Evolutionary conservation across 2,329 filamentous ascomycete species (phyloP).

Genomic region (Periglandula ipomoeae): DNA sequence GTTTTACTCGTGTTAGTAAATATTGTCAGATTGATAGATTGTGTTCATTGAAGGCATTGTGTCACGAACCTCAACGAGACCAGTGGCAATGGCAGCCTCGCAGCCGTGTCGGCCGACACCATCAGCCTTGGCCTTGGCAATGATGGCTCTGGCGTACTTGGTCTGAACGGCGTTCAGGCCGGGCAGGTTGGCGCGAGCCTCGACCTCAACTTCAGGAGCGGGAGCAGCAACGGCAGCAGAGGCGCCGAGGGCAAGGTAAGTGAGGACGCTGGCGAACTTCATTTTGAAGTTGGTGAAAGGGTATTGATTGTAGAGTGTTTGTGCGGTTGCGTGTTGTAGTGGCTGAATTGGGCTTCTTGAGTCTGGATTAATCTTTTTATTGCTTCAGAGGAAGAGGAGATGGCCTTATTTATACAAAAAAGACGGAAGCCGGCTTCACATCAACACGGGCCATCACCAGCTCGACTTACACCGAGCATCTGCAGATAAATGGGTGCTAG

Average conservation of each 20-base stretch:
- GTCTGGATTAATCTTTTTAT: too few species aligned
- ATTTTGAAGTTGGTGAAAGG: constrained; percentile 2
- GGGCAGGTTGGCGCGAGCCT: constrained; percentile 10
- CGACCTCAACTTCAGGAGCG: constrained; percentile 1
- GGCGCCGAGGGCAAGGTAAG: not conserved
- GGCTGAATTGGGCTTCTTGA: too few species aligned
- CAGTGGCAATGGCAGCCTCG: constrained; percentile 13
- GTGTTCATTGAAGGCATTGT: not conserved
- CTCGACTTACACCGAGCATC: not conserved
- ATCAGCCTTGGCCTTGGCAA: constrained; percentile 10
- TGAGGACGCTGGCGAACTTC: constrained; percentile 7
- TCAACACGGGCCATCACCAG: not conserved
- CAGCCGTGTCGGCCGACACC: constrained; percentile 14
- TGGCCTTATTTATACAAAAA: not conserved
- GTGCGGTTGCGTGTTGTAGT: not conserved
- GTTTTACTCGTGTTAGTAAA: not conserved
- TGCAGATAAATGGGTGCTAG: not conserved
- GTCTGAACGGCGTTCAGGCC: constrained; percentile 12
- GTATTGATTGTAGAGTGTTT: not conserved
- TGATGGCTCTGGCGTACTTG: constrained; percentile 13
- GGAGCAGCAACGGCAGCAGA: not conserved
- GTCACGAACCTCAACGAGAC: constrained; percentile 13
- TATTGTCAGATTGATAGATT: not conserved
- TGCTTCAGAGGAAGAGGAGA: not conserved
- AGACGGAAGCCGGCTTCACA: not conserved